phyloP scores from a whole-genome alignment of 208 protist genomes.

The Novymonas esmeraldas region DNA sequence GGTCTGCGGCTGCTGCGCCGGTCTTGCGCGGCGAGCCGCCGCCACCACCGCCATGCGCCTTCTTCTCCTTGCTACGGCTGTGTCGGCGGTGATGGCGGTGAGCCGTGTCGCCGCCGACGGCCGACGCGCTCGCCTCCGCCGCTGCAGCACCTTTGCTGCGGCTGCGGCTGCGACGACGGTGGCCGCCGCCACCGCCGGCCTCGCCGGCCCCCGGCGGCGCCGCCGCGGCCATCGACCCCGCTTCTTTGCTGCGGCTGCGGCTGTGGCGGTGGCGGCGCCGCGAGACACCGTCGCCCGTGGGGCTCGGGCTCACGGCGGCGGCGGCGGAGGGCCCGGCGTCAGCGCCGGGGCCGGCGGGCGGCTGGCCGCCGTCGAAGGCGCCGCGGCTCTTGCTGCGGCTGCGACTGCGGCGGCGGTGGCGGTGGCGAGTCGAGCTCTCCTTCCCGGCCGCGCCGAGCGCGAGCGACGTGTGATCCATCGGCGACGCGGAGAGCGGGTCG shows the following conservation, averaged over 20 bases:
- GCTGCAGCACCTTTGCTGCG: background rate
- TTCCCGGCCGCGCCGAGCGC: slow-evolving; percentile 4
- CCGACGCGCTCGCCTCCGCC: background rate
- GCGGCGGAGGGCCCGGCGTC: too few species aligned
- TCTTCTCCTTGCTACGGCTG: slow-evolving; percentile 4
- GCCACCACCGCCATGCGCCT: background rate
- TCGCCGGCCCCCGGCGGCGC: background rate
- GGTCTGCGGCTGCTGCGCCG: slow-evolving; percentile 20
- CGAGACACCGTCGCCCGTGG: background rate
- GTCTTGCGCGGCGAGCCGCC: slow-evolving; percentile 3
- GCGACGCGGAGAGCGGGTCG: slow-evolving; percentile 10
- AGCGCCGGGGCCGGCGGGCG: slow-evolving; percentile 1
- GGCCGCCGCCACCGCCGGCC: background rate
- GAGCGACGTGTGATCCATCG: slow-evolving; percentile 21
- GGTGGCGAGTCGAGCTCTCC: slow-evolving; percentile 18
- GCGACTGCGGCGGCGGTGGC: slow-evolving; percentile 20
- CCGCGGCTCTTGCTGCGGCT: slow-evolving; percentile 22
- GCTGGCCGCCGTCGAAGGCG: slow-evolving; percentile 24
- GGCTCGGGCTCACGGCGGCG: slow-evolving; percentile 3
- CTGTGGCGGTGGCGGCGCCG: slow-evolving; percentile 2
- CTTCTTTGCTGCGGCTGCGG: slow-evolving; percentile 1
- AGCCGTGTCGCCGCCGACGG: slow-evolving; percentile 2
- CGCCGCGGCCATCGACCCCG: background rate
- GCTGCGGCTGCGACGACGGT: slow-evolving; percentile 20
- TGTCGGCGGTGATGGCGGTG: slow-evolving; percentile 14